Evolutionary conservation across 139 green algal genomes (phyloP).

Genomic region (Tetradesmus lagerheimii): DNA sequence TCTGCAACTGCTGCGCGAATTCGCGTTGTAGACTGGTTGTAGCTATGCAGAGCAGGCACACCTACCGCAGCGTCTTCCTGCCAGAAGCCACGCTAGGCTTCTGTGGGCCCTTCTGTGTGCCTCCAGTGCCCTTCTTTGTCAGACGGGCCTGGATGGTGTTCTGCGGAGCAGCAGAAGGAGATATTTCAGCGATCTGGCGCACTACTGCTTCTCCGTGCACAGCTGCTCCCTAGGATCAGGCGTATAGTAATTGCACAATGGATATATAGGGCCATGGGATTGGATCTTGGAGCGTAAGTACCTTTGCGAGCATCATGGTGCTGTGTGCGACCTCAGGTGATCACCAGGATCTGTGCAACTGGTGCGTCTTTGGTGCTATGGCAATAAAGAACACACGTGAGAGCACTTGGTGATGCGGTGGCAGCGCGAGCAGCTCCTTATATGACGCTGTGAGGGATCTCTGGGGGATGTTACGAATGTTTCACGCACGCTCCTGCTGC

Average conservation of each 20-base stretch:
- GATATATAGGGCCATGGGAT: too few relatives aligned
- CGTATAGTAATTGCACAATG: background rate
- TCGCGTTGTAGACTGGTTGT: background rate
- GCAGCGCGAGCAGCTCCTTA: background rate
- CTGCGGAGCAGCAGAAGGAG: background rate
- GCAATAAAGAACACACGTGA: background rate
- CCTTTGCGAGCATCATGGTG: slow-evolving; percentile 49
- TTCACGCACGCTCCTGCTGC: background rate
- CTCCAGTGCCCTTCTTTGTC: slow-evolving; percentile 40
- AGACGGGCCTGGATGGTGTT: slow-evolving; percentile 44
- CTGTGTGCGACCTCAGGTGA: background rate
- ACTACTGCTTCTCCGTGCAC: background rate
- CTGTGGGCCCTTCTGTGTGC: background rate
- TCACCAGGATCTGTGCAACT: background rate
- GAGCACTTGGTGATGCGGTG: background rate
- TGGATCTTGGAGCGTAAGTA: background rate
- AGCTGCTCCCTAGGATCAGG: background rate
- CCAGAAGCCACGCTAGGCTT: background rate
- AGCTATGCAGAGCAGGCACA: background rate
- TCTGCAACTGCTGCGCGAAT: background rate
- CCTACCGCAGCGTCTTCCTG: slow-evolving; percentile 42
- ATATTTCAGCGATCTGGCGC: background rate
- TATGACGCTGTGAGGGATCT: background rate
- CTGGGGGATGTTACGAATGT: background rate
- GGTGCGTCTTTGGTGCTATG: background rate